phyloP scores from a whole-genome alignment of 2,329 filamentous ascomycete genomes.

The Catunica adiposa region DNA sequence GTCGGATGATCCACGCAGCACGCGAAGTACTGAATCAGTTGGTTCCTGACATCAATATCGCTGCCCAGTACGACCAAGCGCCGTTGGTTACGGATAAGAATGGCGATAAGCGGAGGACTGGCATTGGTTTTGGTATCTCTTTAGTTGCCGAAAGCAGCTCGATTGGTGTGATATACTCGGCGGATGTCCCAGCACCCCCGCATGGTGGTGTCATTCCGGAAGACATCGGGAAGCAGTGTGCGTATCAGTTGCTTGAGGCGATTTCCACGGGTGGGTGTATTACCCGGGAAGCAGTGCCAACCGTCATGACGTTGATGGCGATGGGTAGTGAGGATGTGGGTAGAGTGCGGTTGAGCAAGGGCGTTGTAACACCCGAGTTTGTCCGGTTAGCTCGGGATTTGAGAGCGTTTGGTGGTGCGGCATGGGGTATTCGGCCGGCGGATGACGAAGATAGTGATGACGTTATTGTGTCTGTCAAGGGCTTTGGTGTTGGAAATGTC shows the following conservation, averaged over 20 bases:
- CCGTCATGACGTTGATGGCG: slow-evolving; percentile 77
- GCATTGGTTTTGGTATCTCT: slow-evolving; percentile 81
- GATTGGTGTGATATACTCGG: slow-evolving; percentile 65
- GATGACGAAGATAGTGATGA: slow-evolving; percentile 50
- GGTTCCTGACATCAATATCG: slow-evolving; percentile 80
- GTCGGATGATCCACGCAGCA: slow-evolving; percentile 82
- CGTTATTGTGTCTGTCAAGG: slow-evolving; percentile 80
- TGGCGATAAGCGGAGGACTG: slow-evolving; percentile 50
- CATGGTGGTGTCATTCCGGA: slow-evolving; percentile 73
- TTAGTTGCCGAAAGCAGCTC: slow-evolving; percentile 85
- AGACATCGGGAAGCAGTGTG: slow-evolving; percentile 75
- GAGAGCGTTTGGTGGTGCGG: slow-evolving; percentile 73
- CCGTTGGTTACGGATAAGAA: slow-evolving; percentile 33
- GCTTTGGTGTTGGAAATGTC: slow-evolving; percentile 83
- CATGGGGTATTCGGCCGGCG: slow-evolving; percentile 74
- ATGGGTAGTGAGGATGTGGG: slow-evolving; percentile 97
- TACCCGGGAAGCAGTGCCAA: slow-evolving; percentile 51
- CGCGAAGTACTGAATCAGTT: slow-evolving; percentile 75
- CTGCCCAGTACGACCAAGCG: slow-evolving; percentile 56
- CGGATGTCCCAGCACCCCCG: slow-evolving; percentile 61
- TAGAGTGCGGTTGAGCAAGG: slow-evolving; percentile 61
- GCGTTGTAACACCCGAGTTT: slow-evolving; percentile 65
- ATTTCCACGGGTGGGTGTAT: slow-evolving; percentile 73
- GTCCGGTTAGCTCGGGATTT: slow-evolving; percentile 72
- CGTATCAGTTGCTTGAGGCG: slow-evolving; percentile 73